Evolutionary conservation across 2,329 filamentous ascomycete genomes (phyloP), one percentile per base, ranked within the genome.

Genomic region (Achaetomium macrosporum): DNA sequence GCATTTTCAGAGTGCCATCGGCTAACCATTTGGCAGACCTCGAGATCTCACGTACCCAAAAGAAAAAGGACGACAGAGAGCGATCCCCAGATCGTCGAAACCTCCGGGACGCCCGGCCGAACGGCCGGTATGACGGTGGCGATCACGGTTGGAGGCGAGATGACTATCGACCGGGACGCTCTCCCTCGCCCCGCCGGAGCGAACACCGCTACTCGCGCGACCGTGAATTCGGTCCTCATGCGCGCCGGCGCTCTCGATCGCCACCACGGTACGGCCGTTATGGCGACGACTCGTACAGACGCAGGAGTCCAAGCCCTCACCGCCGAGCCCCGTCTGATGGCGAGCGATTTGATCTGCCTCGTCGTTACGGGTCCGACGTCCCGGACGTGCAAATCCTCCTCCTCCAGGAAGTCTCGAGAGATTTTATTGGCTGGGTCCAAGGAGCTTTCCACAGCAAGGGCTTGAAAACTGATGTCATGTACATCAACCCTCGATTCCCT

Each of bases 321-420:
- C 68, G 70, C 4, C 64, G 77, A 31, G 70, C 76, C 46, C 69
- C 78, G 19, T 71, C 76, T 52, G 78, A 85, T 50, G 72, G 74
- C 33, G 82, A 87, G 57, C 74, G 81, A 35, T 73, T 90, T 12
- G 85, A 87, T 30, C 79, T 95, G 8, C 88, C 90, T 41, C 81
- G 84, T 51, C 79, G 90, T 53, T 81, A 83, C 53, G 83, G 88
- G 5, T 74, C 79, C 53, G 83, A 93, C 58, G 84, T 96, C 19
- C 91, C 92, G 2, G 90, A 97, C 62, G 87, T 96, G 15, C 90
- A 96, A 66, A 82, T 97, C 30, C 81, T 96, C 29, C 79, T 95
- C 5, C 76, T 92, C 42, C 84, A 92, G 58, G 84, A 90, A 60
- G 78, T 95, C 12, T 82, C 85, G 54, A 77, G 86, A 55, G 85